Evolutionary conservation across 306 rosid genomes (phyloP).

Genomic region (Cucumis hystrix): DNA sequence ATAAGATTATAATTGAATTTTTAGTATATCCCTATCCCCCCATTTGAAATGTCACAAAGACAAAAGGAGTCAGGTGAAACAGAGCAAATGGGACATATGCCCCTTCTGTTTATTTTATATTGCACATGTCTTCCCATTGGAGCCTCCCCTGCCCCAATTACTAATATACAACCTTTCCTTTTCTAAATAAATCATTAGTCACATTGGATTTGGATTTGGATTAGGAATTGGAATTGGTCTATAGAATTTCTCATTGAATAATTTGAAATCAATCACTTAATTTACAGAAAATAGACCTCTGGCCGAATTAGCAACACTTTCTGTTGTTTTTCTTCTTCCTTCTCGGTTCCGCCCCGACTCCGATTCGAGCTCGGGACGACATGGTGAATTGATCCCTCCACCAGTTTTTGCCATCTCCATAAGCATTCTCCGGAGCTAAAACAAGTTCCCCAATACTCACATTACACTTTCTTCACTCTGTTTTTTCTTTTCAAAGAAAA

Average conservation of each 20-base stretch:
- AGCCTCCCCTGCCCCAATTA: background rate
- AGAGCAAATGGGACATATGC: slow-evolving; percentile 7
- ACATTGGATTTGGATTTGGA: background rate
- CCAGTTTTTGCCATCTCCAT: slow-evolving; percentile 63
- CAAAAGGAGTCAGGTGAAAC: slow-evolving; percentile 27
- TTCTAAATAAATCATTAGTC: background rate
- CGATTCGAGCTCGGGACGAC: slow-evolving; percentile 73
- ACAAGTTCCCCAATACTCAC: slow-evolving; percentile 6
- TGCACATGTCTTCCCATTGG: background rate
- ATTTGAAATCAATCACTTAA: background rate
- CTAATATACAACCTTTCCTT: background rate
- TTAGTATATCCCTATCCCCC: background rate
- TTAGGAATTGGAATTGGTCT: background rate
- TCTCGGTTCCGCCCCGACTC: background rate
- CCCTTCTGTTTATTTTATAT: background rate
- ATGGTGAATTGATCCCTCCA: slow-evolving; percentile 25
- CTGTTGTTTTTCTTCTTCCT: background rate
- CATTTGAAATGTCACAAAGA: background rate
- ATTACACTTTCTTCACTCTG: background rate
- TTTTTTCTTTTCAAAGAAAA: background rate
- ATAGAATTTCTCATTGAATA: background rate
- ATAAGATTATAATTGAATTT: background rate
- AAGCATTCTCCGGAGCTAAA: slow-evolving; percentile 33
- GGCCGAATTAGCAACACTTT: background rate
- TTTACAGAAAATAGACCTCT: background rate